Evolutionary conservation across 129 eudicot genomes (phyloP).

Genomic region (Flaveria linearis): DNA sequence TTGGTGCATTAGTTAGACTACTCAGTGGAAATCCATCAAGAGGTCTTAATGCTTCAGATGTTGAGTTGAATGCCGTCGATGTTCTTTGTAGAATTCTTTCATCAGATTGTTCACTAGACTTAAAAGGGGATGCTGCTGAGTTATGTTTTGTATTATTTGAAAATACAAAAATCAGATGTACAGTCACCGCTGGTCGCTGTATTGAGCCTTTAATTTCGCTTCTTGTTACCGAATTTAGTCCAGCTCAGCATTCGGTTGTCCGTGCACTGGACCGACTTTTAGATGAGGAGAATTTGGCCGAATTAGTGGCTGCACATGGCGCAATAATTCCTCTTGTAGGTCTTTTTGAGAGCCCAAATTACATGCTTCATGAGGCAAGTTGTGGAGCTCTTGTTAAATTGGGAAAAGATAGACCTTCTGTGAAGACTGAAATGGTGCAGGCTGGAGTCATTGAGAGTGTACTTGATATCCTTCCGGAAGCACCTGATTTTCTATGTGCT

Average conservation of each 20-base stretch:
- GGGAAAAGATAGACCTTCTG: slow-evolving; percentile 94
- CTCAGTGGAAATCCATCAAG: slow-evolving; percentile 80
- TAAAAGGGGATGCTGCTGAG: slow-evolving; percentile 95
- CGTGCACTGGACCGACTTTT: slow-evolving; percentile 81
- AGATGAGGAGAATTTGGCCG: slow-evolving; percentile 91
- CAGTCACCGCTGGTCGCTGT: slow-evolving; percentile 86
- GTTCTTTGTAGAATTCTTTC: slow-evolving; percentile 85
- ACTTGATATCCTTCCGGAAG: slow-evolving; percentile 83
- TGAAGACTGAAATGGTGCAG: slow-evolving; percentile 97
- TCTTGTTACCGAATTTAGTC: slow-evolving; percentile 81
- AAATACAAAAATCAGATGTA: slow-evolving; percentile 76
- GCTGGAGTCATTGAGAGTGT: slow-evolving; percentile 82
- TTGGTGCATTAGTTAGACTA: slow-evolving; percentile 78
- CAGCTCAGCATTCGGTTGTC: slow-evolving; percentile 90
- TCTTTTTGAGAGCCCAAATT: slow-evolving; percentile 71
- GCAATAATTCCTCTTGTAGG: slow-evolving; percentile 95
- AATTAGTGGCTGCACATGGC: slow-evolving; percentile 82
- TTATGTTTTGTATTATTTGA: slow-evolving; percentile 86
- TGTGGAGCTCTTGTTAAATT: slow-evolving; percentile 91
- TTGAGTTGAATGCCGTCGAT: slow-evolving; percentile 97
- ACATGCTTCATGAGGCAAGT: slow-evolving; percentile 88
- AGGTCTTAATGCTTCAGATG: slow-evolving; percentile 84
- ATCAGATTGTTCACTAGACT: slow-evolving; percentile 83
- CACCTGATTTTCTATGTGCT: slow-evolving; percentile 90
- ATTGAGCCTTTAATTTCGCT: slow-evolving; percentile 92